Percentiles rank a stretch among this genome's conserved stretches.
These are phyloP conservation scores for Coemansia sp. DNA, from an alignment of 371 early-diverging fungal genomes.

Conservation along the genomic window DNA sequence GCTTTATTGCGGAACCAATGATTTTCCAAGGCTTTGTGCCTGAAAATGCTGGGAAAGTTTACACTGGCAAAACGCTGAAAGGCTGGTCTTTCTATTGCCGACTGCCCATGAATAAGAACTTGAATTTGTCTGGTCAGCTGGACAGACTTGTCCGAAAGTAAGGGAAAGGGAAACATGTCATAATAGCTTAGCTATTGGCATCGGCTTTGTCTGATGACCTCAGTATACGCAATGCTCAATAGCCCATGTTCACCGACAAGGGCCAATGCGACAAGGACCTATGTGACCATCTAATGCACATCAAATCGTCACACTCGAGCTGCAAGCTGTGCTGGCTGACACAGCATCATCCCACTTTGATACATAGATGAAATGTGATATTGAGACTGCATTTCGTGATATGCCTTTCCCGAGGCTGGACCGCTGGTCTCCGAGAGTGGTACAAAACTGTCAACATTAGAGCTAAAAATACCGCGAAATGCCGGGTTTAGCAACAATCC, in stretches of 20 bases:
- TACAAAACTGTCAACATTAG: no score
- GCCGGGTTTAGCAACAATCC: neutral
- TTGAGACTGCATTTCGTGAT: no score
- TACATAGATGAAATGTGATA: no score
- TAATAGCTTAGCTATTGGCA: neutral
- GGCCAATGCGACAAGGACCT: no score
- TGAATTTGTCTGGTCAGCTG: neutral
- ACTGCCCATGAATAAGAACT: neutral
- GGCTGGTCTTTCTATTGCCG: neutral
- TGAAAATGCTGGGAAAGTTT: neutral
- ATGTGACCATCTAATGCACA: no score
- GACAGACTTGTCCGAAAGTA: neutral
- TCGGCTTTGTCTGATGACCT: neutral
- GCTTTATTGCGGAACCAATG: neutral
- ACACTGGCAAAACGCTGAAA: neutral
- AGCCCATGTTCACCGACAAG: neutral
- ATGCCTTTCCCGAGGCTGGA: neutral
- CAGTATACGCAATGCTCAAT: neutral
- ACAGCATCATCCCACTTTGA: no score
- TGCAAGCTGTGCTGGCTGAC: no score
- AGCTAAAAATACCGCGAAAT: conserved; percentile 1
- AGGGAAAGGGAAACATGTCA: neutral
- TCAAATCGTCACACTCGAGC: no score
- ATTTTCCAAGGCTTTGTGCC: neutral
- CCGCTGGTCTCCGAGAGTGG: neutral